Base-by-base conservation (phyloP, 2,329 filamentous ascomycete species). In the Trichoderma koningiopsis region DNA sequence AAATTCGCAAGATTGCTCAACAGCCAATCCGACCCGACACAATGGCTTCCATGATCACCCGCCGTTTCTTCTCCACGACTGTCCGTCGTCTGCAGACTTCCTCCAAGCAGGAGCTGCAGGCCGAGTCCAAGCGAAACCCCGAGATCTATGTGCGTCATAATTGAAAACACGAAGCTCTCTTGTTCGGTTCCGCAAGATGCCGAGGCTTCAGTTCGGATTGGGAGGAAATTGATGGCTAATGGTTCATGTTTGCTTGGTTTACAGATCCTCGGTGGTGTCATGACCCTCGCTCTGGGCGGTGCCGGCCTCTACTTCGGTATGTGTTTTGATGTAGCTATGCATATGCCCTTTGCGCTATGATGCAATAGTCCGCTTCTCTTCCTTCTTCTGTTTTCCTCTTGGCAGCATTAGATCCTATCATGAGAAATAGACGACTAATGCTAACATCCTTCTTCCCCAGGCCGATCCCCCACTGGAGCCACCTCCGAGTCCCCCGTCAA, bases 271-370 rank as follows among this genome's bases (percentile, higher is more conserved):
- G 88, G 94, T 73, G 92, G 89, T 78, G 90, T 98, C 81, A 97
- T 98, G 93, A 90, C 91, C 76, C 90, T 91, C 80, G 92, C 93
- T 76, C 92, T 97, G 78, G 90, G 90, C 78, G 89, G 96, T 76
- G 95, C 93, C 74, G 95, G 95, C 80, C 97, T 90, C 89, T 93
- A 94, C 84, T 92, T 96, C 77, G 91, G 91, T 92, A 87, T 79
- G 79, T 70, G 2, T 68, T 63, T 47, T 63, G n/a, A 13, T 22
- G 22, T 47, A 31, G 5, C 29, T 31, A 35, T 13, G 33, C 13
- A 35, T 6, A 49, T 49, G 11, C n/a, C 3, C 47, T 33, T 59
- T 60, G 64, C 31, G 24, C 59, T 29, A 52, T 35, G 59, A 35
- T 62, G 59, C 40, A n/a, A 57, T 47, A 22, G 24, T 14, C 31